Evolutionary conservation across 768 basidiomycete species (phyloP), one percentile per base, ranked within the genome.

Genomic region (Rossbeevera mucosa): DNA sequence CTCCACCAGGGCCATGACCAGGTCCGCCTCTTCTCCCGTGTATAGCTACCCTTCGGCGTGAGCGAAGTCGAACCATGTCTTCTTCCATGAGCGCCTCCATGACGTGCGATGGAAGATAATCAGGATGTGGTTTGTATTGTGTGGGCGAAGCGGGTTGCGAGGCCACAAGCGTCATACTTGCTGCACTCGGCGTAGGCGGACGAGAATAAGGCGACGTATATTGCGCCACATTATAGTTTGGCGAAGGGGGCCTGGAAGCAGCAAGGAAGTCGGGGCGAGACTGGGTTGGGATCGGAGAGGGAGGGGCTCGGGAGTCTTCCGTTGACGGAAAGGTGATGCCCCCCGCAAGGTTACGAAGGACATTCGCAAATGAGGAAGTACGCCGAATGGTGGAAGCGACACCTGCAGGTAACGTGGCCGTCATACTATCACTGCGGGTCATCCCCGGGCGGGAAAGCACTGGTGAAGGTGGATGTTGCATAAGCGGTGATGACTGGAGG

Each of bases 61-160:
- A 86, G 20, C 85, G 75, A 31, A 97, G 64, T 4, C 95, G 81
- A 54, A 95, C 91, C 88, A 95, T 91, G 61, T 98, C 95, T 63
- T 95, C 93, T 61, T 92, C 91, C 67, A 93, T 89, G 25, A 98
- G 73, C 0, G 88, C 88, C 56, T 91, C 87, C 74, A 96, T 89
- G 20, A 93, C 89, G 59, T 89, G 80, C 12, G 82, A 85, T 2
- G 91, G 82, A 33, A 77, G 63, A 62, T 87, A 92, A 48, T 83
- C 80, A 40, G 73, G 72, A 1, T 73, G 70, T 1, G 70, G 52
- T 26, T 67, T 72, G 24, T 69, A 59, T 3, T 61, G 48, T 16
- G 71, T 71, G 9, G 71, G 69, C 4, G 70, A 72, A 7, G 69
- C 57, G 2, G 69, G 63, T 44, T 59, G 57, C 9, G 70, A 70